phyloP scores from a whole-genome alignment of 2,329 filamentous ascomycete species.

The Aspergillaceae sp. region DNA sequence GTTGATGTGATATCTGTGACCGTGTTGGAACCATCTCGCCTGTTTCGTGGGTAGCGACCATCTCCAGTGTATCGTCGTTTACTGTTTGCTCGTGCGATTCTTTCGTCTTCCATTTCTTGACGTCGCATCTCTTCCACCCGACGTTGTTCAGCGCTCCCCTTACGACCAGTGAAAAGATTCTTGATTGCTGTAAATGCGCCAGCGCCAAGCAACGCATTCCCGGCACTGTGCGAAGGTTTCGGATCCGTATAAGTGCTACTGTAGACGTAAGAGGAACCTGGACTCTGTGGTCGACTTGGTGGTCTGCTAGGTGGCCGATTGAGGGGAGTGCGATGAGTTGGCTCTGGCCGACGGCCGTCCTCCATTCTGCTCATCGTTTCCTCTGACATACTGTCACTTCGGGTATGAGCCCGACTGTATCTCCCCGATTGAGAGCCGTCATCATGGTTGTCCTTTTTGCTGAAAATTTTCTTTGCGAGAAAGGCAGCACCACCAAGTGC shows the following conservation, averaged over 20 bases:
- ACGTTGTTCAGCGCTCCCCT: constrained; percentile 49
- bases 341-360: constrained; percentile 47
- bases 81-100: constrained; percentile 44
- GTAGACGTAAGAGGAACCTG: constrained; percentile 27
- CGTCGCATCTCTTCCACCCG: constrained; percentile 48
- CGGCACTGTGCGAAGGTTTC: constrained; percentile 41
- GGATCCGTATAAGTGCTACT: constrained; percentile 35
- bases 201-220: constrained; percentile 55
- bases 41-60: constrained; percentile 36
- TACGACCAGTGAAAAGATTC: constrained; percentile 54
- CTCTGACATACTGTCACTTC: constrained; percentile 36
- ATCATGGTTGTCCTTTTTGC: constrained; percentile 46
- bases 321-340: constrained; percentile 21
- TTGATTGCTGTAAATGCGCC: constrained; percentile 54
- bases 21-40: constrained; percentile 24
- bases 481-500: constrained; percentile 56
- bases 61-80: constrained; percentile 53
- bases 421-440: constrained; percentile 46
- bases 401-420: constrained; percentile 45
- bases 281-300: constrained; percentile 26
- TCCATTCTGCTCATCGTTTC: constrained; percentile 39
- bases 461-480: constrained; percentile 52
- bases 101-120: constrained; percentile 46
- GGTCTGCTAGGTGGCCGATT: constrained; percentile 27
- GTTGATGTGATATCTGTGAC: constrained; percentile 29